Percentiles rank a stretch among this genome's conserved stretches.
phyloP scores from a whole-genome alignment of 176 grass and related monocot species.

The Zoysia pacifica region DNA sequence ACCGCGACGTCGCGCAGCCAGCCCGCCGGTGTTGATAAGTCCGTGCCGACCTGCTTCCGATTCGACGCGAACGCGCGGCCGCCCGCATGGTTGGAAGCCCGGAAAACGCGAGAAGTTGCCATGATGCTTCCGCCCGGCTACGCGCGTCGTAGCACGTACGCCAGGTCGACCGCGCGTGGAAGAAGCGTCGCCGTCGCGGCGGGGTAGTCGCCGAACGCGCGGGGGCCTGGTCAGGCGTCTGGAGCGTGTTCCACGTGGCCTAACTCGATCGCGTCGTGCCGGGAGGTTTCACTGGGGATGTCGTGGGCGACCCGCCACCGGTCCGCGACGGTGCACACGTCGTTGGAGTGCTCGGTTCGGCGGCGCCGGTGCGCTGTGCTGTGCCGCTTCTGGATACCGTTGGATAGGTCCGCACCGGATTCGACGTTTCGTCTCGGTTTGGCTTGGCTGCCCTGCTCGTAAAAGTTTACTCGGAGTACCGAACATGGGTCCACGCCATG shows the following conservation, averaged over 20 bases:
- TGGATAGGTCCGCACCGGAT: slow-evolving; percentile 16
- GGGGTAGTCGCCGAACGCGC: slow-evolving; percentile 14
- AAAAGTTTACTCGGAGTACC: background rate
- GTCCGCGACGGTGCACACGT: slow-evolving; percentile 38
- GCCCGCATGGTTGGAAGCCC: slow-evolving; percentile 17
- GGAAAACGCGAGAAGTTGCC: background rate
- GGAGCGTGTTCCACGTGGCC: slow-evolving; percentile 40
- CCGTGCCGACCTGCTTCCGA: slow-evolving; percentile 39
- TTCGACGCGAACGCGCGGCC: background rate
- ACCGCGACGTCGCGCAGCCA: slow-evolving; percentile 38
- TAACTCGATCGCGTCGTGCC: background rate
- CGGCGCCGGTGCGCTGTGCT: background rate
- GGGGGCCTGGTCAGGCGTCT: background rate
- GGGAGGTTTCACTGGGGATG: background rate
- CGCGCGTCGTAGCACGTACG: too few relatives aligned
- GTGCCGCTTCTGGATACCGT: slow-evolving; percentile 17
- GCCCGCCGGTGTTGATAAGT: slow-evolving; percentile 32
- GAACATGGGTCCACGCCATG: background rate
- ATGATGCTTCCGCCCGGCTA: slow-evolving; percentile 35
- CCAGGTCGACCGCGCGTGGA: slow-evolving; percentile 9
- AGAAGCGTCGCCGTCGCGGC: slow-evolving; percentile 23
- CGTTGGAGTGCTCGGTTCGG: background rate
- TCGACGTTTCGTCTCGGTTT: background rate
- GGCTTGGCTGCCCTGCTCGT: background rate
- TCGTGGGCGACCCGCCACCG: slow-evolving; percentile 43